phyloP scores from a whole-genome alignment of 2,329 filamentous ascomycete genomes.

The Aspergillus thermomutatus region DNA sequence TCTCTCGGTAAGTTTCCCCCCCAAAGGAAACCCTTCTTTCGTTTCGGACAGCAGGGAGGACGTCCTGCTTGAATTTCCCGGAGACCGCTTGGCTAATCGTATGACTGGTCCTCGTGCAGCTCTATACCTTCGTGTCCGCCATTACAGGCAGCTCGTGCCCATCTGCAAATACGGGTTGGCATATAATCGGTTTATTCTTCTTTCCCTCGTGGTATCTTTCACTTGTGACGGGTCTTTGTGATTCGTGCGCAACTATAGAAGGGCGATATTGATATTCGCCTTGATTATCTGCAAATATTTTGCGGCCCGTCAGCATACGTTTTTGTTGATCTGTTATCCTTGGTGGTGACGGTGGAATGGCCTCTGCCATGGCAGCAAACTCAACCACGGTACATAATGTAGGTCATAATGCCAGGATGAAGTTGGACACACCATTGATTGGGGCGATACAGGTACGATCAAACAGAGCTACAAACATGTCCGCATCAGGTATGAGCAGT shows the following conservation, averaged over 20 bases:
- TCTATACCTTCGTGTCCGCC: slow-evolving; percentile 26
- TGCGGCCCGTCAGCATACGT: slow-evolving; percentile 24
- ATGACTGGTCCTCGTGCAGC: slow-evolving; percentile 18
- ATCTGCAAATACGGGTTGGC: slow-evolving; percentile 28
- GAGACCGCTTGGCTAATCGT: slow-evolving; percentile 5
- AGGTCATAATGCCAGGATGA: slow-evolving; percentile 15
- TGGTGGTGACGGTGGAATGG: slow-evolving; percentile 25
- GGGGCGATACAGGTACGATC: slow-evolving; percentile 25
- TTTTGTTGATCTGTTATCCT: slow-evolving; percentile 15
- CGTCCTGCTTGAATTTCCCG: background rate
- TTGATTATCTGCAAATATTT: slow-evolving; percentile 15
- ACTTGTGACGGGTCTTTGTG: slow-evolving; percentile 9
- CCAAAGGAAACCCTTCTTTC: slow-evolving; percentile 19
- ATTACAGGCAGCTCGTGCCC: slow-evolving; percentile 29
- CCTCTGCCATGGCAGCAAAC: slow-evolving; percentile 36
- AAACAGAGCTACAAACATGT: slow-evolving; percentile 39
- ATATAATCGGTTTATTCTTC: slow-evolving; percentile 6
- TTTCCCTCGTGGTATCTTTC: background rate
- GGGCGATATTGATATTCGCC: background rate
- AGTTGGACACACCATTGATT: slow-evolving; percentile 10
- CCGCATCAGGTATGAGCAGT: slow-evolving; percentile 31
- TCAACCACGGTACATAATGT: slow-evolving; percentile 37
- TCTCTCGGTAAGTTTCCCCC: slow-evolving; percentile 19
- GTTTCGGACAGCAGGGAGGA: background rate
- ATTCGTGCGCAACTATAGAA: slow-evolving; percentile 9